phyloP scores from a whole-genome alignment of 768 basidiomycete species.

The Mycena epipterygia region DNA sequence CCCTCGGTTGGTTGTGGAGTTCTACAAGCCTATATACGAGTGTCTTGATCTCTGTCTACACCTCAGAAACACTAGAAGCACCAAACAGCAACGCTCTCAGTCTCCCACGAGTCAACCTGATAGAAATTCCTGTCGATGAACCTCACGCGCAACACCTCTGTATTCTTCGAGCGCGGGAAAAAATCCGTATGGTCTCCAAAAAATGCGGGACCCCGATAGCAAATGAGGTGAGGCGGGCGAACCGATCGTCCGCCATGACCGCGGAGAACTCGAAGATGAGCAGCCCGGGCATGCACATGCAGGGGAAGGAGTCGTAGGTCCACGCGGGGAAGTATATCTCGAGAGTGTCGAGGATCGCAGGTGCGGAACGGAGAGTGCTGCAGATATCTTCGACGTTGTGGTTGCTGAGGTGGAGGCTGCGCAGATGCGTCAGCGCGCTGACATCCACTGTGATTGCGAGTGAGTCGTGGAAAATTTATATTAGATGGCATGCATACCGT shows the following conservation, averaged over 20 bases:
- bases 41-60: too few species aligned
- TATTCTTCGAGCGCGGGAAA: background rate
- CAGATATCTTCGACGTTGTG: slow-evolving; percentile 3
- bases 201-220: background rate
- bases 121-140: background rate
- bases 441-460: slow-evolving; percentile 10
- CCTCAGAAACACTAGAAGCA: too few species aligned
- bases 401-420: background rate
- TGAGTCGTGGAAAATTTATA: too few species aligned
- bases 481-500: background rate
- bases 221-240: background rate
- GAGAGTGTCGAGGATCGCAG: background rate
- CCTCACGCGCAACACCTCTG: background rate
- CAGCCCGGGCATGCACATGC: background rate
- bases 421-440: slow-evolving; percentile 1
- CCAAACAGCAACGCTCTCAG: background rate
- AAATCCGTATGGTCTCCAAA: background rate
- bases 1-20: too few species aligned
- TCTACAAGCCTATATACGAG: too few species aligned
- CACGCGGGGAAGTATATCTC: background rate
- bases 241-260: background rate
- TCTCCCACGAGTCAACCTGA: slow-evolving; percentile 4
- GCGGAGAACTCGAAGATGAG: background rate
- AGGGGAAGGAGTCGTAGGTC: background rate
- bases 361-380: background rate